Evolutionary conservation across 768 basidiomycete species (phyloP), one percentile per base, ranked within the genome.

Genomic region (Coprinopsis marcescibilis): DNA sequence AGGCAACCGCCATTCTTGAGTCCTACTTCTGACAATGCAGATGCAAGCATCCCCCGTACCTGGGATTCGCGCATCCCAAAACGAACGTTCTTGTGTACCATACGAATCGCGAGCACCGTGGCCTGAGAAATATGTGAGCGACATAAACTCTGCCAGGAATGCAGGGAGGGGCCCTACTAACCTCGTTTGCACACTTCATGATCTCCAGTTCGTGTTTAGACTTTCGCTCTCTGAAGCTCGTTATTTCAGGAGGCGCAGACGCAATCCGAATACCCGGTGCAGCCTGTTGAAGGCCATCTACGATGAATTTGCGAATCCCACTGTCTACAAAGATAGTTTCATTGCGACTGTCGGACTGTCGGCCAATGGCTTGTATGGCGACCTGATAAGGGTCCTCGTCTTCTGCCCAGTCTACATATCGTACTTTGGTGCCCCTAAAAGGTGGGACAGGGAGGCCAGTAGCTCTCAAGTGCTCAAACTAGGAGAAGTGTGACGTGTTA

Each of bases 111-210:
- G 13, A 89, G 71, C 3, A 92, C 56, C 0, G 89, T 90, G n/a
- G 76, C 83, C 89, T 92, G 55, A n/a, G n/a, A n/a, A n/a, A n/a
- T 6, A 30, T 7, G 12, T 20, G 26, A 36, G 25, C 26, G 15
- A 32, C n/a, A n/a, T n/a, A 29, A 33, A 36, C 10, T 15, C 6
- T 33, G 10, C 27, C 30, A 14, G 24, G 15, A 15, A 32, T 10
- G n/a, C 23, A 24, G 15, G 2, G 17, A 13, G 17, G 39, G 20
- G 4, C 20, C 26, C 11, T 5, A 52, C 57, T 27, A 33, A 90
- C 88, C 74, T 91, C 85, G 58, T 90, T 91, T 1, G 71, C 87
- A 57, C 87, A 92, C 54, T 72, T 78, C 57, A 95, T 60, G 41
- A 92, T 71, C 3, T 75, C 75, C 11, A 90, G 66, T 57, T 92